Conservation (phyloP, 495 filamentous ascomycete genomes). For the Thozetella sp. region DNA sequence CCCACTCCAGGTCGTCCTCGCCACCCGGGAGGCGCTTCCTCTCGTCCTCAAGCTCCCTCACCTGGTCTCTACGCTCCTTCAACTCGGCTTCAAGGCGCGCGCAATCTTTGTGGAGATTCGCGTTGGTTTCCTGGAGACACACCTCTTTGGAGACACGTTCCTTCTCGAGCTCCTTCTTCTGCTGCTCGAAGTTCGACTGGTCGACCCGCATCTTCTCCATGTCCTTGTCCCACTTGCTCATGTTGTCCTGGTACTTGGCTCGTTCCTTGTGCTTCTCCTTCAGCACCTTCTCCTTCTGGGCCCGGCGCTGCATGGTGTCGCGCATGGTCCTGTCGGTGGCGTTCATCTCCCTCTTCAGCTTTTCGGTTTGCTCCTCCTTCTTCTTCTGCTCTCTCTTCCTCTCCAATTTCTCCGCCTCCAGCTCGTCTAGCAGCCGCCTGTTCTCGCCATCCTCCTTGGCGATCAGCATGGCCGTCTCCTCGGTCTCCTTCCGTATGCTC, state of each 20-base stretch:
- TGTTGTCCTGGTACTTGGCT: constrained; percentile 54
- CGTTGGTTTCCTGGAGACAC: constrained; percentile 22
- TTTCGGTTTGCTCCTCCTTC: constrained; percentile 82
- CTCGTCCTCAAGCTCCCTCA: constrained; percentile 56
- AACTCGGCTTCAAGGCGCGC: constrained; percentile 43
- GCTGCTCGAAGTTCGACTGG: constrained; percentile 36
- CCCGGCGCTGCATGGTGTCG: constrained; percentile 76
- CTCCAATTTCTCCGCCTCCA: constrained; percentile 68
- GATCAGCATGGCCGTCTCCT: constrained; percentile 55
- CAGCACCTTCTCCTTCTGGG: constrained; percentile 77
- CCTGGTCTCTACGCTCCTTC: constrained; percentile 47
- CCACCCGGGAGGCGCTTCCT: constrained; percentile 50
- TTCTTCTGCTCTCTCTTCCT: constrained; percentile 76
- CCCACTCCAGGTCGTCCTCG: constrained; percentile 57
- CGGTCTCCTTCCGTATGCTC: constrained; percentile 67
- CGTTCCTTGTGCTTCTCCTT: constrained; percentile 73
- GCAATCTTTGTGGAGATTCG: constrained; percentile 30
- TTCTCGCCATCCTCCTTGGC: constrained; percentile 70
- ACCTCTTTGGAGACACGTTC: constrained; percentile 38
- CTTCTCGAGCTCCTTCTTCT: constrained; percentile 43
- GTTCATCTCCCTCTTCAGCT: constrained; percentile 78
- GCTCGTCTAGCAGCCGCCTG: constrained; percentile 71
- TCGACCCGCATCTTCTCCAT: constrained; percentile 48
- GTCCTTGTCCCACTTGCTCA: constrained; percentile 57
- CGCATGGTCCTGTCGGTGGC: constrained; percentile 81